Conservation (phyloP, 2,329 filamentous ascomycete genomes). For the Raffaelea arxii region DNA sequence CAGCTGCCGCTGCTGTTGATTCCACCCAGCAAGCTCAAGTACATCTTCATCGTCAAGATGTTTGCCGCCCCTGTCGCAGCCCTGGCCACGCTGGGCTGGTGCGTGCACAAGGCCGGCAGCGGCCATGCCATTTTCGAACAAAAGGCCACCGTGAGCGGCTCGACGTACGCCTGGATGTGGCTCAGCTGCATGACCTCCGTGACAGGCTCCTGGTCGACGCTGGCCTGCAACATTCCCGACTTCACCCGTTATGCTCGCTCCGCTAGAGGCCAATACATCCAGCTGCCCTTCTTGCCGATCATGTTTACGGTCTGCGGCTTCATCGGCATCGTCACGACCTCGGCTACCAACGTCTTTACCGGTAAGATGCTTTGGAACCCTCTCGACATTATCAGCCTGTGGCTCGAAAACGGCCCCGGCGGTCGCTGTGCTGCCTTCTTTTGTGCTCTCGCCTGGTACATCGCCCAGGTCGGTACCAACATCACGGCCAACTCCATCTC, state of each 20-base stretch:
- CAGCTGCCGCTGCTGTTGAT: conserved; percentile 19
- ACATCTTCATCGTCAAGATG: conserved; percentile 38
- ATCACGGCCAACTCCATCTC: conserved; percentile 45
- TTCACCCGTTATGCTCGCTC: conserved; percentile 35
- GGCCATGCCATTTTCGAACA: conserved; percentile 29
- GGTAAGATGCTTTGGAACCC: conserved; percentile 42
- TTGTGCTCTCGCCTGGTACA: conserved; percentile 39
- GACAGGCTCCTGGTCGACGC: conserved; percentile 29
- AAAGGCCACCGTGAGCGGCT: conserved; percentile 24
- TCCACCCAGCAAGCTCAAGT: conserved; percentile 11
- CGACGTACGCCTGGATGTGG: conserved; percentile 35
- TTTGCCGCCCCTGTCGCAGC: conserved; percentile 46
- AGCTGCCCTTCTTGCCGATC: conserved; percentile 34
- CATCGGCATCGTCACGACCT: conserved; percentile 48
- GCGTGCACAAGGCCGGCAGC: conserved; percentile 46
- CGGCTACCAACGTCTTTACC: conserved; percentile 41
- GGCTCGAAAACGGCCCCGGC: conserved; percentile 31
- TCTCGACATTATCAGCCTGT: conserved; percentile 32
- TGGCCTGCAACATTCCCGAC: conserved; percentile 43
- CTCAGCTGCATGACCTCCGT: conserved; percentile 34
- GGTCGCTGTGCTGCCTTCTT: conserved; percentile 34
- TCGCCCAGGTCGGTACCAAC: conserved; percentile 47
- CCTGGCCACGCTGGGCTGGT: conserved; percentile 54
- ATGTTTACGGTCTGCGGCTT: conserved; percentile 38
- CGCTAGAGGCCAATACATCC: conserved; percentile 26